phyloP scores from a whole-genome alignment of 768 basidiomycete genomes.

The Termitomyces sp. region DNA sequence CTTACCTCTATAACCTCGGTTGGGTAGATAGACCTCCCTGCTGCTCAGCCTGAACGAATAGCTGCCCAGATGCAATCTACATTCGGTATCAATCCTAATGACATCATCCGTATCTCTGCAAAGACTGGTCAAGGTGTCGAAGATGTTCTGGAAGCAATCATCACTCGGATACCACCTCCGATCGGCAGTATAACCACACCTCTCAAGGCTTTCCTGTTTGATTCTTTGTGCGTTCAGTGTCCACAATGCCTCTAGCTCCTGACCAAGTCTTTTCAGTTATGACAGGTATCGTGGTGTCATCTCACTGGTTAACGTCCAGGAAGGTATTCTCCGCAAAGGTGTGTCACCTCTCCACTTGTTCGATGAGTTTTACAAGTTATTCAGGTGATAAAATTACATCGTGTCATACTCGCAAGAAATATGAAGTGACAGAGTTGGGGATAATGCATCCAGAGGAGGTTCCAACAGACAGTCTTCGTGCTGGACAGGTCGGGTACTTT shows the following conservation, averaged over 20 bases:
- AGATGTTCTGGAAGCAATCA: conserved; percentile 72
- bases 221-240: conserved; percentile 68
- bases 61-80: conserved; percentile 79
- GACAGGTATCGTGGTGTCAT: conserved; percentile 97
- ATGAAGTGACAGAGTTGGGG: conserved; percentile 87
- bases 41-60: conserved; percentile 80
- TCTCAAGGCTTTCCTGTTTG: conserved; percentile 87
- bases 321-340: conserved; percentile 84
- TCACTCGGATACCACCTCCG: conserved; percentile 85
- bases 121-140: conserved; percentile 90
- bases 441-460: conserved; percentile 89
- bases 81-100: conserved; percentile 73
- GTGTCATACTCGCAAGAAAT: conserved; percentile 80
- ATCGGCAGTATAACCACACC: conserved; percentile 47
- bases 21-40: conserved; percentile 84
- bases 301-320: conserved; percentile 79
- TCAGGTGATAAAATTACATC: conserved; percentile 90
- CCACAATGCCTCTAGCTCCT: conserved; percentile 9
- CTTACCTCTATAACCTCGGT: conserved; percentile 6
- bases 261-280: conserved; percentile 52
- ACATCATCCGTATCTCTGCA: conserved; percentile 83
- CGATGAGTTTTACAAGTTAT: conserved; percentile 1
- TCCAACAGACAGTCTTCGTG: conserved; percentile 61
- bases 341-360: conserved; percentile 6
- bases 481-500: conserved; percentile 85